Conservation (phyloP, 2,329 filamentous ascomycete genomes). For the Hypoxylon sp. region DNA sequence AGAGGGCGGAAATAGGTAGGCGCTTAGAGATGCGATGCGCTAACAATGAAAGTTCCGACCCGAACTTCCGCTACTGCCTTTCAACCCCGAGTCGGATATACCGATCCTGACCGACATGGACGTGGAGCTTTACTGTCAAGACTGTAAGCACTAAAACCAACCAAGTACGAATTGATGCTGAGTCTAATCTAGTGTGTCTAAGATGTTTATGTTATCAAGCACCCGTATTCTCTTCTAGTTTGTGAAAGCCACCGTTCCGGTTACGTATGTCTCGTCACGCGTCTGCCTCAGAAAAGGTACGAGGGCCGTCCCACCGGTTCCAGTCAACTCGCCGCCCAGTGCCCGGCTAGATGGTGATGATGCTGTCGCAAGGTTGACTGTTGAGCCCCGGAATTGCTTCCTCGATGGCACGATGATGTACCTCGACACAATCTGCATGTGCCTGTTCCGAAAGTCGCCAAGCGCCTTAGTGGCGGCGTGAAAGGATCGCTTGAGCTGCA, state of each 20-base stretch:
- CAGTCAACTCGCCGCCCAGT: slow-evolving; percentile 64
- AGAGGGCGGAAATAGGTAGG: not conserved
- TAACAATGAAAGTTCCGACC: not conserved
- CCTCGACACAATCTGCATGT: slow-evolving; percentile 87
- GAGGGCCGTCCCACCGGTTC: slow-evolving; percentile 86
- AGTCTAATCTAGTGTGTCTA: not conserved
- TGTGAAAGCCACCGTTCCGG: slow-evolving; percentile 1
- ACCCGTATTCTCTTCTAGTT: not conserved
- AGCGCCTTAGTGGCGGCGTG: slow-evolving; percentile 79
- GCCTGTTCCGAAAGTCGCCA: slow-evolving; percentile 79
- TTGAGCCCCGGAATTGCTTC: slow-evolving; percentile 45
- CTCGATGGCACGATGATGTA: slow-evolving; percentile 85
- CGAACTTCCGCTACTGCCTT: slow-evolving; percentile 13
- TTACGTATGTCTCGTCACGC: slow-evolving; percentile 76
- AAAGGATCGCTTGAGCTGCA: slow-evolving; percentile 59
- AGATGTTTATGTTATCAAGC: too few species aligned
- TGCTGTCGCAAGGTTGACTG: slow-evolving; percentile 56
- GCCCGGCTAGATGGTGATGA: slow-evolving; percentile 44
- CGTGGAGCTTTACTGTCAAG: too few species aligned
- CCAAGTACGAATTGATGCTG: too few species aligned
- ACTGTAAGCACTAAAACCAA: too few species aligned
- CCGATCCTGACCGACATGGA: too few species aligned
- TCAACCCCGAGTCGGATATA: not conserved
- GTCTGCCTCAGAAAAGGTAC: slow-evolving; percentile 91
- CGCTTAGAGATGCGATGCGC: too few species aligned